A percentile compares a stretch with the other conserved stretches of the same genome.
These are phyloP conservation scores for Podila verticillata DNA, from an alignment of 192 early-diverging fungal genomes.

Conservation along the genomic window DNA sequence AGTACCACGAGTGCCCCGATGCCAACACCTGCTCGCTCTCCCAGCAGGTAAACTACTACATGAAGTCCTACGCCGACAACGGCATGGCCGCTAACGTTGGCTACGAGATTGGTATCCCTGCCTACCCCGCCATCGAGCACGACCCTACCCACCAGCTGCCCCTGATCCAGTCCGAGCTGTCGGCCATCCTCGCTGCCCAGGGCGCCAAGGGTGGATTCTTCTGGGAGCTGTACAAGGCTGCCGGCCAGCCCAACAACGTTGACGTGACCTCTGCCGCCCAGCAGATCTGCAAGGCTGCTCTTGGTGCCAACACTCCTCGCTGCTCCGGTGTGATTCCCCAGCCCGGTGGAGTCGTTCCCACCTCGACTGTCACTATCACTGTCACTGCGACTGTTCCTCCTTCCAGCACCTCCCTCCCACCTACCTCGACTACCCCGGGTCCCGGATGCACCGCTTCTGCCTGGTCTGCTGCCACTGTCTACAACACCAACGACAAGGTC, in stretches of 20 bases:
- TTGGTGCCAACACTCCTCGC: slow-evolving; percentile 36
- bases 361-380: slow-evolving; percentile 24
- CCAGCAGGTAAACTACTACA: slow-evolving; percentile 51
- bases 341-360: slow-evolving; percentile 14
- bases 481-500: slow-evolving; percentile 47
- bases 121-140: slow-evolving; percentile 43
- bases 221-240: slow-evolving; percentile 51
- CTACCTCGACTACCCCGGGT: slow-evolving; percentile 8
- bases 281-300: slow-evolving; percentile 51
- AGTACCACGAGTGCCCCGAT: slow-evolving; percentile 46
- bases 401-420: slow-evolving; percentile 5
- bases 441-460: slow-evolving; percentile 48
- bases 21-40: slow-evolving; percentile 27
- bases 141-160: slow-evolving; percentile 49
- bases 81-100: slow-evolving; percentile 40
- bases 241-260: slow-evolving; percentile 27
- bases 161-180: slow-evolving; percentile 38
- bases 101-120: slow-evolving; percentile 52
- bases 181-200: slow-evolving; percentile 37
- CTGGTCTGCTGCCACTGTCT: slow-evolving; percentile 36
- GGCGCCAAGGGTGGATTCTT: slow-evolving; percentile 51
- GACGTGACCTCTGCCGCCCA: slow-evolving; percentile 35
- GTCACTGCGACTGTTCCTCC: slow-evolving; percentile 27
- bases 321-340: slow-evolving; percentile 44
- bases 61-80: slow-evolving; percentile 44